Percentiles rank a stretch among this genome's conserved stretches.
Evolutionary conservation across 163 green algal species (phyloP).

Genomic region (Smithsoniella earleae): DNA sequence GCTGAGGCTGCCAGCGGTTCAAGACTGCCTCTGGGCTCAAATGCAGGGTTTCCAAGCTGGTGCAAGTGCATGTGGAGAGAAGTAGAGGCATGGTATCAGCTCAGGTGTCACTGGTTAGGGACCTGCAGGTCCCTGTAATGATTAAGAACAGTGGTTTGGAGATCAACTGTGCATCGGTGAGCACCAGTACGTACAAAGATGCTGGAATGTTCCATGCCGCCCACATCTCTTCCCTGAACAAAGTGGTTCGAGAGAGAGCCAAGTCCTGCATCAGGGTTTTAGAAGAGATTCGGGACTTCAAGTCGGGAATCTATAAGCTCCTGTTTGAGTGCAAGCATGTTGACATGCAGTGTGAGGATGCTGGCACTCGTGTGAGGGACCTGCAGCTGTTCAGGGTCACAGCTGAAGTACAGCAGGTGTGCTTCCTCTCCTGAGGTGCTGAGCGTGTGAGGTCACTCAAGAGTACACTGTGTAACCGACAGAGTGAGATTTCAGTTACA

Average conservation of each 20-base stretch:
- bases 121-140: background rate
- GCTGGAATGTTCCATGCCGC: background rate
- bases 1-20: no score
- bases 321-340: conserved; percentile 10
- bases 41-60: background rate
- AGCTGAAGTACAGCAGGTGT: conserved; percentile 13
- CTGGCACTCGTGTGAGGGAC: conserved; percentile 8
- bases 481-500: no score
- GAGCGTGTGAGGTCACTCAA: background rate
- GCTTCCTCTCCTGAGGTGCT: no score
- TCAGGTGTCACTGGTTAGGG: no score
- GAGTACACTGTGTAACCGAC: background rate
- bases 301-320: conserved; percentile 15
- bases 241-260: background rate
- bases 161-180: background rate
- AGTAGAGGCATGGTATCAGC: no score
- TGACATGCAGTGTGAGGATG: conserved; percentile 23
- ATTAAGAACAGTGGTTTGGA: conserved; percentile 10
- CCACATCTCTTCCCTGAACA: background rate
- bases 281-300: conserved; percentile 23
- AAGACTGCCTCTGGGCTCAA: no score
- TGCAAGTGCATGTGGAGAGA: background rate
- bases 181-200: background rate
- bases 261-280: background rate
- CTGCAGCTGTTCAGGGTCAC: conserved; percentile 16